Conservation (phyloP, 2,329 filamentous ascomycete species). For the Penicillium janthinellum region DNA sequence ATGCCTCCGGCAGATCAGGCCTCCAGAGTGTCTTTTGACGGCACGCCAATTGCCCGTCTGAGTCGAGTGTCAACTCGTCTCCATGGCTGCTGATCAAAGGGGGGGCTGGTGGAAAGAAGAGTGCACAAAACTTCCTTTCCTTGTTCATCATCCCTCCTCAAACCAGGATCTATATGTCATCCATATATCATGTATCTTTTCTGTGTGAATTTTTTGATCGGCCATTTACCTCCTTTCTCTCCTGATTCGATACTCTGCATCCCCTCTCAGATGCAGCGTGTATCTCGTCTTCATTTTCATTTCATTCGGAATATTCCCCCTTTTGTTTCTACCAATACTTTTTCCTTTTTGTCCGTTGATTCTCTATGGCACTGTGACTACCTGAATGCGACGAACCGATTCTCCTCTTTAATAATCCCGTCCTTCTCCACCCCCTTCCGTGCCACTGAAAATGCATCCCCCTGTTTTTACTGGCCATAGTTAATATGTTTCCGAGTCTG, state of each 20-base stretch:
- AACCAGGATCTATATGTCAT: constrained; percentile 23
- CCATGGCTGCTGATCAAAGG: not conserved
- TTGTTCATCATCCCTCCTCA: constrained; percentile 26
- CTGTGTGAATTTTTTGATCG: constrained; percentile 29
- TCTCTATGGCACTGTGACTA: constrained; percentile 25
- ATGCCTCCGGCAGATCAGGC: not conserved
- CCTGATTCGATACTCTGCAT: constrained; percentile 21
- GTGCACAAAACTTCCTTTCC: constrained; percentile 30
- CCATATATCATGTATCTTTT: constrained; percentile 30
- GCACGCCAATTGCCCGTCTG: not conserved
- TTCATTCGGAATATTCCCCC: constrained; percentile 38
- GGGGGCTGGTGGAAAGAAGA: constrained; percentile 1
- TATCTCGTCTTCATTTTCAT: constrained; percentile 17
- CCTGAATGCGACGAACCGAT: constrained; percentile 22
- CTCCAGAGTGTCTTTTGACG: not conserved
- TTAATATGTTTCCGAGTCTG: constrained; percentile 14
- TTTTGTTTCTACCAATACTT: constrained; percentile 32
- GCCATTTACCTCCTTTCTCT: constrained; percentile 22
- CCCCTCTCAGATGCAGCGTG: constrained; percentile 10
- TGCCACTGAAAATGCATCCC: constrained; percentile 15
- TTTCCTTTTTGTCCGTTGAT: constrained; percentile 12
- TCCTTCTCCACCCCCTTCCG: constrained; percentile 3
- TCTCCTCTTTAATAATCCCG: constrained; percentile 11
- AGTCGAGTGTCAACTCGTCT: not conserved
- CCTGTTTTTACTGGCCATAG: constrained; percentile 23